Base-by-base conservation (phyloP, 2,329 filamentous ascomycete genomes). In the Aspergillus melleus region DNA sequence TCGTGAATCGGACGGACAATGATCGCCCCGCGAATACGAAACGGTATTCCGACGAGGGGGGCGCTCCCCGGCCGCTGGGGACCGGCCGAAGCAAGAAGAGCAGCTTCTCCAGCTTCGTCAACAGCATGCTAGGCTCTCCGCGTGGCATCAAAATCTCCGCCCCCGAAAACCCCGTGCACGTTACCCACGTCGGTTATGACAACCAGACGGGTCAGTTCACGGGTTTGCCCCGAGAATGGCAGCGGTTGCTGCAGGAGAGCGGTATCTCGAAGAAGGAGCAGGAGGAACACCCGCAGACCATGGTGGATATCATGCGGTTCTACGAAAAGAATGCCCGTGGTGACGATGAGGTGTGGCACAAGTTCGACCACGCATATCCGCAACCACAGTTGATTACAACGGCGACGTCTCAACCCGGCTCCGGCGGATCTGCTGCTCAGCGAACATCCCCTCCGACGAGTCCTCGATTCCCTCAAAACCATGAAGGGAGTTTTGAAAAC, bases 151-250 rank as follows among this genome's bases (percentile, higher is more conserved):
- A 94, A 76, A 99, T 99, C 70, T 98, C 95, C n/a, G 91, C 92
- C 42, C 95, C 95, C 57, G 93, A 96, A 77, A 98, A 99, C 71
- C 95, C 95, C 52, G 92, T 98, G 61, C 95, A 98, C 78, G 91
- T 99, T 70, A 98, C 94, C 59, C 95, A 99, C 77, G 95, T 99
- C 66, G 94, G 94, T 68, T 97, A 96, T 76, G 94, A 99, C 77
- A 96, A 95, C 79, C 86, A 91, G 70, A 98, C 95, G 3, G 95
- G 95, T 66, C 91, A 96, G 79, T 99, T 96, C 76, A 98, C 94
- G 59, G 95, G 95, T 64, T 84, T 99, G 29, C 95, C 95, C 19
- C 96, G 95, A 77, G 95, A 98, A 84, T 99, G 95, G 95, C 94
- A 98, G 79, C 89, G 92, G 62, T 86, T 97, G 74, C 87, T 99